These are phyloP conservation scores for Leishmania aethiopica DNA, from an alignment of 208 protist species.

Conservation along the genomic window DNA sequence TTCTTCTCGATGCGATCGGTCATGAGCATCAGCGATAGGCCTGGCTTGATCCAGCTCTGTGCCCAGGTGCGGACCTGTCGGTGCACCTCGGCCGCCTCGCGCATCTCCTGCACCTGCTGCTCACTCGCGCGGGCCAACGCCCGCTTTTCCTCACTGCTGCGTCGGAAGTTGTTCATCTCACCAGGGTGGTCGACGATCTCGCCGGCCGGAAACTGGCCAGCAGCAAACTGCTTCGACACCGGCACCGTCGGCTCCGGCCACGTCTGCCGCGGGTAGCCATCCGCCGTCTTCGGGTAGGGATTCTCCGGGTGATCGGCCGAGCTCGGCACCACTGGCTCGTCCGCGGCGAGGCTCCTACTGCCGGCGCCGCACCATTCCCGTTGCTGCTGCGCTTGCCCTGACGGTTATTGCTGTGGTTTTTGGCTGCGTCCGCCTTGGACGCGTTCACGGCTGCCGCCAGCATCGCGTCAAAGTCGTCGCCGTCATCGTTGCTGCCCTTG, in stretches of 20 bases:
- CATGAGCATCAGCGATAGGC: slow-evolving; percentile 92
- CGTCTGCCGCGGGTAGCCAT: slow-evolving; percentile 76
- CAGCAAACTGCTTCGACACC: slow-evolving; percentile 81
- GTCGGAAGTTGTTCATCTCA: slow-evolving; percentile 91
- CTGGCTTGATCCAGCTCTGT: slow-evolving; percentile 92
- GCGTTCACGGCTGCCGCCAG: slow-evolving; percentile 67
- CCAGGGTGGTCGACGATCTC: slow-evolving; percentile 90
- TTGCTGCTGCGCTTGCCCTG: slow-evolving; percentile 28
- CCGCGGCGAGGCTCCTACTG: slow-evolving; percentile 39
- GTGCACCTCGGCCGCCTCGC: slow-evolving; percentile 91
- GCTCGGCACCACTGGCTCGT: slow-evolving; percentile 52
- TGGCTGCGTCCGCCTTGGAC: slow-evolving; percentile 46
- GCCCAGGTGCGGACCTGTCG: slow-evolving; percentile 92
- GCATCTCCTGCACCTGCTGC: slow-evolving; percentile 86
- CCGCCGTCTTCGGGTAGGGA: slow-evolving; percentile 57
- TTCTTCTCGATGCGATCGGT: slow-evolving; percentile 94
- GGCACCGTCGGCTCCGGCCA: slow-evolving; percentile 95
- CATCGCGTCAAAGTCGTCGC: slow-evolving; percentile 80
- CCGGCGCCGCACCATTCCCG: not conserved
- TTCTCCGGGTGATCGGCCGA: slow-evolving; percentile 81
- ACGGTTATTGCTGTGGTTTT: slow-evolving; percentile 40
- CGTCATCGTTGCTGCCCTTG: slow-evolving; percentile 43
- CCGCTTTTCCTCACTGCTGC: slow-evolving; percentile 92
- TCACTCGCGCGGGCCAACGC: slow-evolving; percentile 80
- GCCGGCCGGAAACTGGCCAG: slow-evolving; percentile 76